Conservation (phyloP, 257 asterid species). For the Salvia splendens region DNA sequence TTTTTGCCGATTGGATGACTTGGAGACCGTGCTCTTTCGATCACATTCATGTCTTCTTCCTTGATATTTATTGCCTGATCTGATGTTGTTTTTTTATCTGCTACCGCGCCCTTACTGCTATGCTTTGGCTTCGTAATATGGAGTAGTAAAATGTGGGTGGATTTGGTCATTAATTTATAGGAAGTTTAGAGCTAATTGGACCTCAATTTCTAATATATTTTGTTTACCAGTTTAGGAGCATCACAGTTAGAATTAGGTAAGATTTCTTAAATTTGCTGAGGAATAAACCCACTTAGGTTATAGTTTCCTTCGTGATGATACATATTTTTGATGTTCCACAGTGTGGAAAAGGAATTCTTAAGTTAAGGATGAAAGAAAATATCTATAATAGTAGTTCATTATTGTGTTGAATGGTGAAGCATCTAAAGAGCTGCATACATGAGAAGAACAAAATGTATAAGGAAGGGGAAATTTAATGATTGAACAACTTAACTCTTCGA, state of each 20-base stretch:
- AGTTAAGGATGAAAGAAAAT: conserved; percentile 11
- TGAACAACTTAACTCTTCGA: not conserved
- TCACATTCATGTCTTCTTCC: conserved; percentile 6
- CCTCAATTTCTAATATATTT: not conserved
- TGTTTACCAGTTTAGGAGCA: not conserved
- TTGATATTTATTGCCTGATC: conserved; percentile 2
- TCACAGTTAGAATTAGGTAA: not conserved
- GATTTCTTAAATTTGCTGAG: not conserved
- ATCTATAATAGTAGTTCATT: not conserved
- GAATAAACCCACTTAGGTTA: not conserved
- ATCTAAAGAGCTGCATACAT: too few relatives aligned
- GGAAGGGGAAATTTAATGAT: too few relatives aligned
- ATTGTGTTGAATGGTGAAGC: not conserved
- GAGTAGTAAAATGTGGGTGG: not conserved
- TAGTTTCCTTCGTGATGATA: not conserved
- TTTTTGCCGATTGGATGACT: conserved; percentile 6
- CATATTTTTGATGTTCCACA: not conserved
- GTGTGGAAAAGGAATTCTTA: not conserved
- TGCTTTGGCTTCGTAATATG: conserved; percentile 5
- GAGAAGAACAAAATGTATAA: not conserved
- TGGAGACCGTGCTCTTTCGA: not conserved
- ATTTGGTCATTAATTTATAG: not conserved
- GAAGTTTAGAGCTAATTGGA: not conserved
- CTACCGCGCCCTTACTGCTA: not conserved
- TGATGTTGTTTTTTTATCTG: not conserved